Percentiles rank a stretch among this genome's conserved stretches.
These are phyloP conservation scores for Backusella australiensis DNA, from an alignment of 192 early-diverging fungal species.

Conservation along the genomic window DNA sequence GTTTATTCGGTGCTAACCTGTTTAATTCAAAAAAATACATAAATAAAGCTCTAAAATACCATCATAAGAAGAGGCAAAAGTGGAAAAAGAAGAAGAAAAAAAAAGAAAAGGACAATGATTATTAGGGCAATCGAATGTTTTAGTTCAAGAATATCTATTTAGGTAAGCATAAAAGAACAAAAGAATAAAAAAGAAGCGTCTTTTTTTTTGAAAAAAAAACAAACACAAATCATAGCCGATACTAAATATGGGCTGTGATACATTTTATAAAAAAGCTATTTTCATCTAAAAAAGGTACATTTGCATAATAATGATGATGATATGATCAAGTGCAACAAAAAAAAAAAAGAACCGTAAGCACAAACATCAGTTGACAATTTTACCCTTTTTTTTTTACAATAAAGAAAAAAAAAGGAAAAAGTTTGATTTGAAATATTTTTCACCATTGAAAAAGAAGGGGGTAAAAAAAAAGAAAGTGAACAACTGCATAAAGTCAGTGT, in stretches of 20 bases:
- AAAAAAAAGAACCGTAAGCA: background rate
- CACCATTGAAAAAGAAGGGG: background rate
- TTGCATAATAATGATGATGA: background rate
- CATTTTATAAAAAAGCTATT: background rate
- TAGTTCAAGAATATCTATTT: background rate
- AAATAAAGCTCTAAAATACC: too few relatives aligned
- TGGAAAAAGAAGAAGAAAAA: background rate
- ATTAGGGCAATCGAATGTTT: background rate
- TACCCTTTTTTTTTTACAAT: background rate
- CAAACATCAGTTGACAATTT: background rate
- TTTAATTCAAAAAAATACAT: background rate
- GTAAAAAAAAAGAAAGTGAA: background rate
- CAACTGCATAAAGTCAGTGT: background rate
- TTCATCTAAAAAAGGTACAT: background rate
- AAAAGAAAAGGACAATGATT: too few relatives aligned
- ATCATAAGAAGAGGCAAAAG: background rate
- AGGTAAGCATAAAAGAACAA: background rate
- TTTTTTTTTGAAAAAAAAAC: background rate
- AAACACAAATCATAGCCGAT: background rate
- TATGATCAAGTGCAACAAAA: background rate
- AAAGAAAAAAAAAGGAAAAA: background rate
- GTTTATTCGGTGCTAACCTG: background rate
- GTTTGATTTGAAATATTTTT: too few relatives aligned
- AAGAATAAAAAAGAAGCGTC: background rate
- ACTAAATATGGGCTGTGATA: background rate